phyloP scores from a whole-genome alignment of 2,329 filamentous ascomycete species.

The Macrophomina tecta region DNA sequence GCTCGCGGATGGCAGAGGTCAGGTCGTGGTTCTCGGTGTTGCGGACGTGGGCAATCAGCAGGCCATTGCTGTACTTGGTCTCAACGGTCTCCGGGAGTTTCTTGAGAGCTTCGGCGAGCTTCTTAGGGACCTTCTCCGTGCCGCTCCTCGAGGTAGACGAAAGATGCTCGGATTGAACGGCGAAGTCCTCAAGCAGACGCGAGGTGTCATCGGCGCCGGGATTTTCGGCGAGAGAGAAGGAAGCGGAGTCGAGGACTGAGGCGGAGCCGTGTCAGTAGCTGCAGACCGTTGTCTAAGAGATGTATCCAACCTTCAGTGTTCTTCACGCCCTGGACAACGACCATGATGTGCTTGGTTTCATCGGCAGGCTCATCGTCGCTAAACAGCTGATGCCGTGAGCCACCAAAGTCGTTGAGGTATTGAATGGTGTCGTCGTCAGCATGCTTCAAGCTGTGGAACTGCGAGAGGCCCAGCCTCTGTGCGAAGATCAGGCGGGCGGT shows the following conservation, averaged over 20 bases:
- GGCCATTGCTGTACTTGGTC: conserved; percentile 9
- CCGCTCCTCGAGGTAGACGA: not conserved
- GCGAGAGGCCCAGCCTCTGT: conserved; percentile 56
- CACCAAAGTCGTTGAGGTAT: conserved; percentile 55
- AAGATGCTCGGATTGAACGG: conserved; percentile 39
- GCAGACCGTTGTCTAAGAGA: not conserved
- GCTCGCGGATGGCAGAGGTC: conserved; percentile 19
- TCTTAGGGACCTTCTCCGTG: conserved; percentile 5
- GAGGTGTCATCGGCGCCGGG: conserved; percentile 43
- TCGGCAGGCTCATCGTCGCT: conserved; percentile 36
- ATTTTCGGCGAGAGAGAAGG: conserved; percentile 42
- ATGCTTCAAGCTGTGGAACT: conserved; percentile 53
- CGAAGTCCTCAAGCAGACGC: conserved; percentile 45
- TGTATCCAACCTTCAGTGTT: conserved; percentile 41
- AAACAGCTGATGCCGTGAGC: conserved; percentile 49
- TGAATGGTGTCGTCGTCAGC: conserved; percentile 49
- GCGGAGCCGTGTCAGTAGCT: not conserved
- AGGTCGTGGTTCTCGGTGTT: conserved; percentile 20
- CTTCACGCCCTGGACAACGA: conserved; percentile 50
- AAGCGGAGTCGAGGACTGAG: conserved; percentile 17
- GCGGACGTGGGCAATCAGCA: conserved; percentile 23
- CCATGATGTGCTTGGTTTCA: conserved; percentile 39
- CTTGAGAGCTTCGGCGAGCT: conserved; percentile 5
- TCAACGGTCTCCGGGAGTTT: conserved; percentile 20
- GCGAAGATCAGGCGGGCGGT: conserved; percentile 58